A percentile compares a stretch with the other conserved stretches of the same genome.
Evolutionary conservation across 805 yeast species (phyloP).

Genomic region (Ogataea degrootiae): DNA sequence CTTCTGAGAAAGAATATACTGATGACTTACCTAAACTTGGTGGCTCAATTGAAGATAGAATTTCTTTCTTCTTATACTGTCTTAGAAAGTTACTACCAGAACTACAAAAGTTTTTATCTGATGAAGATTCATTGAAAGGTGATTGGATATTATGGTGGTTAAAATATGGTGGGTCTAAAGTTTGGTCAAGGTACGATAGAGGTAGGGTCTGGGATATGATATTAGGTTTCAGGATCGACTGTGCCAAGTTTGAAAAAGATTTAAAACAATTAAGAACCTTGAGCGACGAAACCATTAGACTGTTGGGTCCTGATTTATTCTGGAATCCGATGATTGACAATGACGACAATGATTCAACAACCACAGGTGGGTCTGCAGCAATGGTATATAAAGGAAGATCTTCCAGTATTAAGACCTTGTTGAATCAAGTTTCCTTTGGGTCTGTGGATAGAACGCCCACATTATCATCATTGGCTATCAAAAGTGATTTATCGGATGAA

Average conservation of each 20-base stretch:
- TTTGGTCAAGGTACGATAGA: conserved; percentile 73
- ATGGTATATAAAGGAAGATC: conserved; percentile 20
- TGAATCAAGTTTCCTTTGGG: conserved; percentile 21
- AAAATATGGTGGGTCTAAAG: conserved; percentile 83
- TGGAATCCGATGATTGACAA: conserved; percentile 44
- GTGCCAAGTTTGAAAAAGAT: conserved; percentile 20
- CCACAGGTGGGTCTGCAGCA: conserved; percentile 2
- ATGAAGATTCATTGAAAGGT: conserved; percentile 74
- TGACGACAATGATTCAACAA: conserved; percentile 3
- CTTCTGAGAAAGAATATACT: conserved; percentile 19
- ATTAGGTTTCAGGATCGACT: conserved; percentile 65
- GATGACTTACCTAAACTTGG: conserved; percentile 34
- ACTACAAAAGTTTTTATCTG: conserved; percentile 66
- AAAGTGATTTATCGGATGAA: conserved; percentile 1
- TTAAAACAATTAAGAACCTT: conserved; percentile 18
- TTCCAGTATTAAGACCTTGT: conserved; percentile 27
- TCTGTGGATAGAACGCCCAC: conserved; percentile 27
- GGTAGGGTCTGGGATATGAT: conserved; percentile 88
- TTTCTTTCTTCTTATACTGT: conserved; percentile 61
- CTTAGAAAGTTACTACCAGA: conserved; percentile 68
- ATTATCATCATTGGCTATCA: conserved; percentile 15
- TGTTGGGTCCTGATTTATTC: conserved; percentile 57
- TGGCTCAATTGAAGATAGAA: conserved; percentile 61
- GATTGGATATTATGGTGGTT: conserved; percentile 96
- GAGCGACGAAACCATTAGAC: conserved; percentile 17